Evolutionary conservation across 2,329 filamentous ascomycete species (phyloP).

Genomic region (Aureobasidium melanogenum): DNA sequence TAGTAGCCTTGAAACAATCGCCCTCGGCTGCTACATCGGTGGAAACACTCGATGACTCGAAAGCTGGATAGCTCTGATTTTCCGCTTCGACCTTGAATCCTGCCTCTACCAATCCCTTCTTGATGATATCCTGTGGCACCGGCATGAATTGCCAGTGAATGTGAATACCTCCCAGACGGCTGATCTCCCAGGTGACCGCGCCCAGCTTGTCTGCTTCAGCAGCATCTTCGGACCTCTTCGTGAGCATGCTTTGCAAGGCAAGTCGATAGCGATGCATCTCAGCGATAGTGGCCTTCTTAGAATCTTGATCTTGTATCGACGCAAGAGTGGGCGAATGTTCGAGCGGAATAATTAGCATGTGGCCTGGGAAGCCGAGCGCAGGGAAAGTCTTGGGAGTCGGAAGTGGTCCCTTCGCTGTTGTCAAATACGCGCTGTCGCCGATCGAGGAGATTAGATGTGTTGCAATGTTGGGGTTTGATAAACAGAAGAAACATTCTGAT

Average conservation of each 20-base stretch:
- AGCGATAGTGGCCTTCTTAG: conserved; percentile 48
- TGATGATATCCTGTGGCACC: conserved; percentile 58
- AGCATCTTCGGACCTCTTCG: conserved; percentile 10
- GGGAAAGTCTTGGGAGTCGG: conserved; percentile 63
- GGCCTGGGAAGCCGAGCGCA: conserved; percentile 66
- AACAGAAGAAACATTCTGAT: conserved; percentile 86
- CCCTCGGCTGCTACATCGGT: conserved; percentile 16
- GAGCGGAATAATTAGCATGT: conserved; percentile 86
- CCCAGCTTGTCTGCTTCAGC: conserved; percentile 48
- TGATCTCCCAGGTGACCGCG: conserved; percentile 87
- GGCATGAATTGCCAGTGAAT: conserved; percentile 91
- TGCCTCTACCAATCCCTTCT: conserved; percentile 69
- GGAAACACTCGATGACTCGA: conserved; percentile 23
- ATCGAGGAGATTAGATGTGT: conserved; percentile 87
- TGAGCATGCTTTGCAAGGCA: conserved; percentile 70
- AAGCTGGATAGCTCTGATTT: conserved; percentile 54
- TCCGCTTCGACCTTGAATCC: conserved; percentile 85
- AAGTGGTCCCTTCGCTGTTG: conserved; percentile 84
- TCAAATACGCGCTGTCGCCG: conserved; percentile 78
- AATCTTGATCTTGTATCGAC: conserved; percentile 52
- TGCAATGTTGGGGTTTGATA: conserved; percentile 75
- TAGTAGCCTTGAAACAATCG: conserved; percentile 27
- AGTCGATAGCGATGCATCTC: conserved; percentile 81
- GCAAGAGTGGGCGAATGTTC: conserved; percentile 69
- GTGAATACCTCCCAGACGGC: conserved; percentile 70